Conservation (phyloP, 1,139 yeast species). For the Suhomyces taliae region DNA sequence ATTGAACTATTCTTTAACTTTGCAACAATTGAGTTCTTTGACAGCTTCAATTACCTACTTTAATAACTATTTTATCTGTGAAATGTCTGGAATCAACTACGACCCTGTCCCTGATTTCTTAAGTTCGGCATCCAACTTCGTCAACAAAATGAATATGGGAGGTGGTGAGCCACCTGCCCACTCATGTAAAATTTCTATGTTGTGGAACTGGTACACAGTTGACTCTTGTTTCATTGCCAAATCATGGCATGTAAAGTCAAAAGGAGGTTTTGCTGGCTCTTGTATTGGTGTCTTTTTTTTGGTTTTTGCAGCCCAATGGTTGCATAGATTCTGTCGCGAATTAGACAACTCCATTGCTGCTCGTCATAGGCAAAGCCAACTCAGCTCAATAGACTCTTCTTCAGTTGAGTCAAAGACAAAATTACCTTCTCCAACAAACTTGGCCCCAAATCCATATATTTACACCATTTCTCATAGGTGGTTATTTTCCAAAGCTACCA, state of each 20-base stretch:
- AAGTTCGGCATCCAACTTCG: background rate
- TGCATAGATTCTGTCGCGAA: slow-evolving; percentile 57
- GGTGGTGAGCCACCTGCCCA: slow-evolving; percentile 12
- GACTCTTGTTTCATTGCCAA: slow-evolving; percentile 64
- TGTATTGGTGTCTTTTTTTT: slow-evolving; percentile 65
- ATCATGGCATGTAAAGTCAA: slow-evolving; percentile 62
- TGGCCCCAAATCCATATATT: slow-evolving; percentile 12
- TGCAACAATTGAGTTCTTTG: too few species aligned
- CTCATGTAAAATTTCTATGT: slow-evolving; percentile 40
- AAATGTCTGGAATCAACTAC: slow-evolving; percentile 4
- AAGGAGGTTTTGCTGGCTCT: slow-evolving; percentile 67
- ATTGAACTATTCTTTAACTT: too few species aligned
- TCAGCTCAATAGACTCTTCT: background rate
- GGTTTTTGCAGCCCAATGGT: slow-evolving; percentile 57
- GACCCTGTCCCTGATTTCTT: slow-evolving; percentile 5
- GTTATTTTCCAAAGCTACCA: slow-evolving; percentile 23
- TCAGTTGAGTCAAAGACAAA: slow-evolving; percentile 4
- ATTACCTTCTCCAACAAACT: background rate
- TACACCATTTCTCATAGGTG: slow-evolving; percentile 43
- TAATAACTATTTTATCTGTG: background rate
- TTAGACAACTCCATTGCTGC: slow-evolving; percentile 45
- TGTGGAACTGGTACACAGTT: slow-evolving; percentile 51
- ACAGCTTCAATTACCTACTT: background rate
- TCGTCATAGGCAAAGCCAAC: background rate
- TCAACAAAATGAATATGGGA: slow-evolving; percentile 16